Evolutionary conservation across 768 basidiomycete species (phyloP), one percentile per base, ranked within the genome.

Genomic region (Phylloporus scabripes): DNA sequence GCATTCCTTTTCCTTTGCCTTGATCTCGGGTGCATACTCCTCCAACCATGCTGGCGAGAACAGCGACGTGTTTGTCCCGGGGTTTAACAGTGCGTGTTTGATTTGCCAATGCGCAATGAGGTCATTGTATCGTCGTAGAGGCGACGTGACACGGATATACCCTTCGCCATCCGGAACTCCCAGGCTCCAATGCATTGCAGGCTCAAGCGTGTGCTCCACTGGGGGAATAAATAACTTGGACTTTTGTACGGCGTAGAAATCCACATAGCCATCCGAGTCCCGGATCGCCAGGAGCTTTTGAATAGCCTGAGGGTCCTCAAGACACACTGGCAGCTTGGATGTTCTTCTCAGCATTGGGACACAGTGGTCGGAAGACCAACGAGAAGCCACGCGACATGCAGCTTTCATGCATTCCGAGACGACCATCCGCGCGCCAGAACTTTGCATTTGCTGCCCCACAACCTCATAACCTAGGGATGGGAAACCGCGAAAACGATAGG

Each of bases 31-130:
- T 8, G 67, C 72, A 48, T 79, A 71, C 10, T 60, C 63, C 58
- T 68, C 62, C 59, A 90, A 56, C 64, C 74, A 76, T 26, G 71
- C 67, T 3, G 57, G 42, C 26, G 70, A 70, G 58, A 87, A 83
- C 4, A 74, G 64, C 4, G 74, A 70, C 2, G 62, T 59, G 40
- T 48, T 49, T 5, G 72, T 65, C 32, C 49, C 55, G 7, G 61
- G 63, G 11, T 64, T 67, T 7, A 86, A 69, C 10, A 98, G 67
- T 5, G 78, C 79, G 43, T 83, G 72, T 61, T 96, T 94, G 67
- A 99, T 81, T 65, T 98, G 94, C 92, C 93, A 99, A 69, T 98
- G 96, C 9, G 72, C 70, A 11, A 93, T 64, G 48, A 96, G 64
- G 66, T 99, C 96, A 31, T 70, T 67, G 65, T 81, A 96, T 38